A percentile compares a stretch with the other conserved stretches of the same genome.
These are phyloP conservation scores for Candida ulmi DNA, from an alignment of 805 yeast species.

Conservation along the genomic window DNA sequence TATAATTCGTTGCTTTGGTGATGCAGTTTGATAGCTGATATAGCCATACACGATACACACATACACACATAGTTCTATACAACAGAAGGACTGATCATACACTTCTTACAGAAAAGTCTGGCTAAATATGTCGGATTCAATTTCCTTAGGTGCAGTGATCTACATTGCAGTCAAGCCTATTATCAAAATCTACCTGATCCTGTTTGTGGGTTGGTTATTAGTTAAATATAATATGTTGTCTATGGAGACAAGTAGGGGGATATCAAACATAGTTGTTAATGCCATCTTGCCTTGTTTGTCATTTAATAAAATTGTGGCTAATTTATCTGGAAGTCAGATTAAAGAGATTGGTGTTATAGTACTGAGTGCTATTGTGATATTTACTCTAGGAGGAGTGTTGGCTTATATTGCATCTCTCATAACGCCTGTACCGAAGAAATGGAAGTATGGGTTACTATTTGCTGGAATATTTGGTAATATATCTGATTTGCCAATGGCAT, in stretches of 20 bases:
- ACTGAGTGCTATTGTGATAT: slow-evolving; percentile 22
- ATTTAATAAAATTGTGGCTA: slow-evolving; percentile 46
- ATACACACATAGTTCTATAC: too few species aligned
- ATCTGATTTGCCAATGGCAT: slow-evolving; percentile 49
- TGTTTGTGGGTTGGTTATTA: slow-evolving; percentile 14
- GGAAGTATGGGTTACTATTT: slow-evolving; percentile 43
- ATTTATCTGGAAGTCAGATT: slow-evolving; percentile 45
- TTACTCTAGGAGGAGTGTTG: slow-evolving; percentile 37
- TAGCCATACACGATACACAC: too few species aligned
- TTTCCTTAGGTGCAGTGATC: slow-evolving; percentile 16
- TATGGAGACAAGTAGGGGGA: slow-evolving; percentile 48
- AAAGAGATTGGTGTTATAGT: slow-evolving; percentile 43
- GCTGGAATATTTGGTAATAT: slow-evolving; percentile 48
- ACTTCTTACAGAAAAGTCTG: too few species aligned
- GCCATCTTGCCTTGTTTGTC: slow-evolving; percentile 49
- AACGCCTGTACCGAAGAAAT: slow-evolving; percentile 41
- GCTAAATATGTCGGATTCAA: background rate
- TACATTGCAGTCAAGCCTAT: slow-evolving; percentile 22
- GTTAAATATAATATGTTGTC: slow-evolving; percentile 30
- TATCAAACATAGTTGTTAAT: slow-evolving; percentile 45
- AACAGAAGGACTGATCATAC: too few species aligned
- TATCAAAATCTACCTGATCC: slow-evolving; percentile 20
- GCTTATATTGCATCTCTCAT: slow-evolving; percentile 26
- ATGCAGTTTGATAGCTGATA: too few species aligned
- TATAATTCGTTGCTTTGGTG: too few species aligned